Percentiles rank a stretch among this genome's conserved stretches.
Evolutionary conservation across 2,329 filamentous ascomycete genomes (phyloP).

Genomic region (Diaporthe ampelina): DNA sequence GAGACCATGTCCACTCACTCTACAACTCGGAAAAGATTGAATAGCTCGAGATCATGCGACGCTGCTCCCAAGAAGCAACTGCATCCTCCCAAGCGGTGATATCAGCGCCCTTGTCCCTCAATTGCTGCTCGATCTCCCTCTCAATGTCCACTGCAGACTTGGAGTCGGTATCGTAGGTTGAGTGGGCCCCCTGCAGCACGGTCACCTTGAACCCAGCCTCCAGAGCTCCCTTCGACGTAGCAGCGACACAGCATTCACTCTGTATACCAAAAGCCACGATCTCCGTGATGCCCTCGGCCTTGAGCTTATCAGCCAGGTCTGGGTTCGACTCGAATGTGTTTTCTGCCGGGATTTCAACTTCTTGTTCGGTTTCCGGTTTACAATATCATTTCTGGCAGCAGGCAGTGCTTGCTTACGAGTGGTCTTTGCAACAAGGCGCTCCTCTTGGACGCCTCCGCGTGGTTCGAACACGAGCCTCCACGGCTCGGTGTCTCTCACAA

Average conservation of each 20-base stretch:
- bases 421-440: slow-evolving; percentile 48
- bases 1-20: no score
- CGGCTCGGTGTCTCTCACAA: slow-evolving; percentile 45
- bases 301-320: slow-evolving; percentile 46
- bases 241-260: slow-evolving; percentile 50
- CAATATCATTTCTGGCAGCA: background rate
- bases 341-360: slow-evolving; percentile 40
- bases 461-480: slow-evolving; percentile 51
- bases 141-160: slow-evolving; percentile 48
- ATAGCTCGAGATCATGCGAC: slow-evolving; percentile 39
- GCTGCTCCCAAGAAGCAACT: slow-evolving; percentile 38
- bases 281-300: slow-evolving; percentile 43
- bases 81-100: slow-evolving; percentile 46
- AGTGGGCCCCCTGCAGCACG: slow-evolving; percentile 50
- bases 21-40: slow-evolving; percentile 35
- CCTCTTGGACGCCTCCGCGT: slow-evolving; percentile 40
- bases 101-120: slow-evolving; percentile 44
- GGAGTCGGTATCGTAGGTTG: slow-evolving; percentile 47
- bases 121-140: slow-evolving; percentile 46
- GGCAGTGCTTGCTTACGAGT: slow-evolving; percentile 44
- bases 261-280: slow-evolving; percentile 50
- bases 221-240: slow-evolving; percentile 48
- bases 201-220: slow-evolving; percentile 49
- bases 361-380: no score
- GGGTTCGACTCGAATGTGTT: slow-evolving; percentile 51